Evolutionary conservation across 345 rosid species (phyloP).

Genomic region (Salix suchowensis): DNA sequence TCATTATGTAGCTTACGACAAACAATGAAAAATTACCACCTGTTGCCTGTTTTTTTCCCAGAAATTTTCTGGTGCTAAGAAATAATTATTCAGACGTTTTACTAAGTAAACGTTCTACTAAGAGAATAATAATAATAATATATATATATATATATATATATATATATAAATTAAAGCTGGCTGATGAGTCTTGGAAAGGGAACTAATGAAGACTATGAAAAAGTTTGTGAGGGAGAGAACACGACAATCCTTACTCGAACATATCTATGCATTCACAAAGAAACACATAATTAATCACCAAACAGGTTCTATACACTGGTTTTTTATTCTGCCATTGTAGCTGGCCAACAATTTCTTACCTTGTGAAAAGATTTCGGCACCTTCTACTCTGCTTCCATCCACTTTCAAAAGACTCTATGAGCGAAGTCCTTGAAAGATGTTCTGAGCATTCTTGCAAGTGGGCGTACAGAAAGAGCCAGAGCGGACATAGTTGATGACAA

Average conservation of each 20-base stretch:
- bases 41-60: too few relatives aligned
- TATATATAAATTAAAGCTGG: too few relatives aligned
- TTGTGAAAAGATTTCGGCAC: neutral
- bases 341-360: neutral
- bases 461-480: neutral
- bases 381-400: neutral
- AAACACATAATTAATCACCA: too few relatives aligned
- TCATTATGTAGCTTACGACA: neutral
- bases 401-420: neutral
- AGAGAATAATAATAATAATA: too few relatives aligned
- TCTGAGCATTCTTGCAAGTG: neutral
- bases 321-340: neutral
- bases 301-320: neutral
- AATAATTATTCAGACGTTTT: too few relatives aligned
- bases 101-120: too few relatives aligned
- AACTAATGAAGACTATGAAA: neutral
- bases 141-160: too few relatives aligned
- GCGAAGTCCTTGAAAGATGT: neutral
- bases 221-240: neutral
- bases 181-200: neutral
- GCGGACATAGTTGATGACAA: slow-evolving; percentile 17
- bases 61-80: too few relatives aligned
- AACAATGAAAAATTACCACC: too few relatives aligned
- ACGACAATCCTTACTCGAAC: neutral
- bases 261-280: neutral